Percentiles rank a stretch among this genome's conserved stretches.
Evolutionary conservation across 108 stramenopile species (phyloP).

Genomic region (Nannochloropsis salina): DNA sequence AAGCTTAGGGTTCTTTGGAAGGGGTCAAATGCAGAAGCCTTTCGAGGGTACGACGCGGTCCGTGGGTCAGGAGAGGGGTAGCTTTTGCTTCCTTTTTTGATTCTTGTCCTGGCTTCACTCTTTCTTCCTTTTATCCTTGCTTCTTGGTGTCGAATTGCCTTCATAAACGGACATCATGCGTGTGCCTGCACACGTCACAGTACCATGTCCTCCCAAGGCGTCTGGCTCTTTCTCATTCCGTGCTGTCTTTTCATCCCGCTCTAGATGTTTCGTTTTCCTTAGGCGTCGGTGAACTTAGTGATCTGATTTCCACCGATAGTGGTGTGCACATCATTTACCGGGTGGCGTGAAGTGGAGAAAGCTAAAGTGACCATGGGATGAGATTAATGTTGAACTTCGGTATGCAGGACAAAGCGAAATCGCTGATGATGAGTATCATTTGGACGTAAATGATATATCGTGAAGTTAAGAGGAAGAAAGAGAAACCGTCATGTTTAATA

Average conservation of each 20-base stretch:
- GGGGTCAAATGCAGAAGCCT: slow-evolving; percentile 26
- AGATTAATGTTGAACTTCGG: too few species aligned
- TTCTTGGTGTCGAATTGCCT: background rate
- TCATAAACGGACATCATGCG: too few species aligned
- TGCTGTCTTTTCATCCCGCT: slow-evolving; percentile 69
- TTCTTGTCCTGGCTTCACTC: slow-evolving; percentile 18
- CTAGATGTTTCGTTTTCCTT: slow-evolving; percentile 72
- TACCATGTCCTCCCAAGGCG: too few species aligned
- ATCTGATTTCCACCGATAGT: slow-evolving; percentile 68
- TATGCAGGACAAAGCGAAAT: too few species aligned
- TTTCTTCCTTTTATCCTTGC: background rate
- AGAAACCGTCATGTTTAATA: too few species aligned
- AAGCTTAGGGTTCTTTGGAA: slow-evolving; percentile 74
- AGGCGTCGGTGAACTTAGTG: slow-evolving; percentile 66
- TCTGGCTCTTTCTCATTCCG: background rate
- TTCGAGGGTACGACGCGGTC: background rate
- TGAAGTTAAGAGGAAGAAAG: too few species aligned
- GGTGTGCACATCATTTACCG: slow-evolving; percentile 70
- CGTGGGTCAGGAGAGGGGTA: background rate
- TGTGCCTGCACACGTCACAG: too few species aligned
- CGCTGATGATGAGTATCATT: too few species aligned
- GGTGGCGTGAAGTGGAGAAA: background rate
- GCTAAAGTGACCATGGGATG: too few species aligned
- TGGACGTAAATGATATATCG: too few species aligned
- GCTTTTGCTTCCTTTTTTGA: background rate